Conservation (phyloP, 768 basidiomycete species). For the Clitopilus passeckerianus region DNA sequence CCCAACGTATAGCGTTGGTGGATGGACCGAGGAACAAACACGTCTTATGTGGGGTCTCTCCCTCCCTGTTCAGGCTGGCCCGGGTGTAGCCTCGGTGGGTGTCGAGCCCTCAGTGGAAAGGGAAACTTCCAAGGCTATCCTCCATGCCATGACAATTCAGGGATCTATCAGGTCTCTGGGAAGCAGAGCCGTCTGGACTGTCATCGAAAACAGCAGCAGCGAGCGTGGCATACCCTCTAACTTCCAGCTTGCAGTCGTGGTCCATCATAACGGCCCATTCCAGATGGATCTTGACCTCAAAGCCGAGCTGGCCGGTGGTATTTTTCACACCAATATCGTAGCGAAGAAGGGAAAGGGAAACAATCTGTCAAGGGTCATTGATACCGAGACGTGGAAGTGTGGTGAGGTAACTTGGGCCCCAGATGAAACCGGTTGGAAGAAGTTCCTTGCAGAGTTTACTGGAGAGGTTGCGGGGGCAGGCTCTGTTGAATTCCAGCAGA, state of each 20-base stretch:
- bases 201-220: slow-evolving; percentile 17
- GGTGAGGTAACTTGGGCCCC: slow-evolving; percentile 14
- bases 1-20: slow-evolving; percentile 16
- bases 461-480: slow-evolving; percentile 13
- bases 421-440: slow-evolving; percentile 15
- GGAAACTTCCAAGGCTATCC: slow-evolving; percentile 11
- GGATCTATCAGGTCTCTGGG: slow-evolving; percentile 9
- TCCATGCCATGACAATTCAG: slow-evolving; percentile 17
- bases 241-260: slow-evolving; percentile 14
- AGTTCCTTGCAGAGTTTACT: slow-evolving; percentile 11
- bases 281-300: slow-evolving; percentile 13
- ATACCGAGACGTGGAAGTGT: slow-evolving; percentile 16
- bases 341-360: slow-evolving; percentile 14
- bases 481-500: slow-evolving; percentile 12
- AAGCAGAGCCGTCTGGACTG: slow-evolving; percentile 13
- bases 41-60: slow-evolving; percentile 13
- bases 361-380: slow-evolving; percentile 10
- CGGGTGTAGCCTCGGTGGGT: slow-evolving; percentile 8
- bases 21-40: slow-evolving; percentile 19
- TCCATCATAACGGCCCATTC: slow-evolving; percentile 13
- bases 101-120: slow-evolving; percentile 11
- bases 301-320: slow-evolving; percentile 13
- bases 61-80: slow-evolving; percentile 6
- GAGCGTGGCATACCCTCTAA: slow-evolving; percentile 14
- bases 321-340: slow-evolving; percentile 13